Percentiles rank a stretch among this genome's conserved stretches.
phyloP scores from a whole-genome alignment of 345 rosid species.

The Sapria himalayana region DNA sequence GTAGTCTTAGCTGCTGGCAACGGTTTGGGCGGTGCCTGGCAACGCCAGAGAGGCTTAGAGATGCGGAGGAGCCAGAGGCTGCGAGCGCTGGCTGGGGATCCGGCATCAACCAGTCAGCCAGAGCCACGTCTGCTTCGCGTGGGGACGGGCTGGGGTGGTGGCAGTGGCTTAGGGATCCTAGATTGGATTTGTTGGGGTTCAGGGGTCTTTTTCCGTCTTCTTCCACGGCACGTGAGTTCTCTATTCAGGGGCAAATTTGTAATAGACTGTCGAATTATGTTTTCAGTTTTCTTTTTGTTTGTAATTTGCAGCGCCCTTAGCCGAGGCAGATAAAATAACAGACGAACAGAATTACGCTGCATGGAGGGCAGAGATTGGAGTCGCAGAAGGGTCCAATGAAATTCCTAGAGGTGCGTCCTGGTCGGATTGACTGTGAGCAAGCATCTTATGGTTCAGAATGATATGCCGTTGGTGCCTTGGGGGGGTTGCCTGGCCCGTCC shows the following conservation, averaged over 20 bases:
- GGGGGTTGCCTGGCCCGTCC: too few species aligned
- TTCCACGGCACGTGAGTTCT: constrained; percentile 30
- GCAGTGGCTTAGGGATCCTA: constrained; percentile 87
- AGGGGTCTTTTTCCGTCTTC: constrained; percentile 56
- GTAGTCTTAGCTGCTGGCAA: constrained; percentile 72
- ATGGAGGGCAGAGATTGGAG: constrained; percentile 69
- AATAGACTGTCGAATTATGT: constrained; percentile 1
- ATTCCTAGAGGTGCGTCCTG: constrained; percentile 50
- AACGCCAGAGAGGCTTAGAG: constrained; percentile 14
- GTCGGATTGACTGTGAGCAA: too few species aligned
- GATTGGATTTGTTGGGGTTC: constrained; percentile 60
- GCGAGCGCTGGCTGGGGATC: constrained; percentile 56
- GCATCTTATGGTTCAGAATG: too few species aligned
- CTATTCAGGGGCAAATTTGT: background rate
- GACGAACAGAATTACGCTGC: constrained; percentile 41
- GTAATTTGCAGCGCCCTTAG: constrained; percentile 50
- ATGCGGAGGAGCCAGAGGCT: constrained; percentile 36
- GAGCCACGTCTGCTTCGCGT: constrained; percentile 33
- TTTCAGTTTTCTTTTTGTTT: background rate
- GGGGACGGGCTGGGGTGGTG: constrained; percentile 49
- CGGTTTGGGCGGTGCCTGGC: constrained; percentile 32
- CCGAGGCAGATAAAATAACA: constrained; percentile 61
- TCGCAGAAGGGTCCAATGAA: constrained; percentile 81
- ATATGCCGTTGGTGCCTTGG: too few species aligned
- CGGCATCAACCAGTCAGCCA: constrained; percentile 27